phyloP scores from a whole-genome alignment of 192 early-diverging fungal genomes.

The Backusella westeae region DNA sequence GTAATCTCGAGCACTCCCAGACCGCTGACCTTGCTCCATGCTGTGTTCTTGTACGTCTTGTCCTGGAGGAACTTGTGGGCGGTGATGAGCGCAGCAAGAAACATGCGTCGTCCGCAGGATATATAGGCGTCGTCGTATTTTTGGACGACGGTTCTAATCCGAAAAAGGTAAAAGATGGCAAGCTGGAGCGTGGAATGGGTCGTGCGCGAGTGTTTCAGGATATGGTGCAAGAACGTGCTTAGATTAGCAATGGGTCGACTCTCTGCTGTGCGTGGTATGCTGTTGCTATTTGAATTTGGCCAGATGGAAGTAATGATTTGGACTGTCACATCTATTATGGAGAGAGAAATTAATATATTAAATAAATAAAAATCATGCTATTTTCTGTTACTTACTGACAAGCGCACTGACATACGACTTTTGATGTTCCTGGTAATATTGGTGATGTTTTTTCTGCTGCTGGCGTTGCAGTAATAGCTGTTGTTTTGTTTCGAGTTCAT shows the following conservation, averaged over 20 bases:
- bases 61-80: slow-evolving; percentile 90
- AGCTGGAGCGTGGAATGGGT: slow-evolving; percentile 63
- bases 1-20: slow-evolving; percentile 77
- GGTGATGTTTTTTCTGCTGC: neutral
- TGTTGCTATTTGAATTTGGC: slow-evolving; percentile 4
- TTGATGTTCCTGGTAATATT: slow-evolving; percentile 7
- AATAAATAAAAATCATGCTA: neutral
- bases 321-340: slow-evolving; percentile 7
- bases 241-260: slow-evolving; percentile 32
- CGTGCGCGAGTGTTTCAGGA: slow-evolving; percentile 55
- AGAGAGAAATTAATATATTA: neutral
- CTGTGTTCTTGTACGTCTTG: slow-evolving; percentile 79
- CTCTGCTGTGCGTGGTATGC: neutral
- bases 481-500: neutral
- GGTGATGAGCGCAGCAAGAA: slow-evolving; percentile 78
- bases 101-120: slow-evolving; percentile 77
- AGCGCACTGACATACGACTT: slow-evolving; percentile 17
- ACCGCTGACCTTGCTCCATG: slow-evolving; percentile 88
- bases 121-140: slow-evolving; percentile 25
- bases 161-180: slow-evolving; percentile 55
- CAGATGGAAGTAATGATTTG: slow-evolving; percentile 10
- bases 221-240: slow-evolving; percentile 47
- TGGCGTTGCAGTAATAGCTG: neutral
- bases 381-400: slow-evolving; percentile 4
- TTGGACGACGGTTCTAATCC: slow-evolving; percentile 7